Base-by-base conservation (phyloP, 78 protist species). In the Guillardia theta region DNA sequence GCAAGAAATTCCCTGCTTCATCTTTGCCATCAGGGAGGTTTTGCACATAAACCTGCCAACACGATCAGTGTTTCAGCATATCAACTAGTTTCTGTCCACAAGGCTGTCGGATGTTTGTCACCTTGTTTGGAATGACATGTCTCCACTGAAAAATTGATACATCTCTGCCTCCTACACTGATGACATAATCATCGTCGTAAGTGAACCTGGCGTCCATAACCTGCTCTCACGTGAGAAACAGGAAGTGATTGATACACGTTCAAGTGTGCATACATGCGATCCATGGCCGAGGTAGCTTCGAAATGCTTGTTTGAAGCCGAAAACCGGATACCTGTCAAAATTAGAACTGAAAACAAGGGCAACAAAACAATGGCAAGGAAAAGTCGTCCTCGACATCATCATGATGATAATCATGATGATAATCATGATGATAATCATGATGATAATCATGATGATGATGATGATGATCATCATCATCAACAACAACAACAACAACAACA, bases 71-170 rank as follows among this genome's bases (percentile, higher is more conserved):
- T 10, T 15, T 50, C 58, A 50, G 58, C 30, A 10, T 50, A 10
- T 19, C 30, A 50, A 15, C 58, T 50, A 15, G 58, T 10, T 50
- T 50, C 58, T 50, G 58, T 10, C 10, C 58, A 19, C 15, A 50
- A 50, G 58, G 58, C 15, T 50, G 58, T 10, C 10, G 58, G 15
- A 15, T 50, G 10, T 50, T 50, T 10, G 10, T 50, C 15, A 78
- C 24, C 90, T 78, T 78, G 90, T 78, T 78, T n/a, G 90, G 90
- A 30, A 78, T 78, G 50, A 78, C 90, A n/a, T 78, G 90, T 10
- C 90, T 46, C 90, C 90, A 78, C 39, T 78, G 90, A 30, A 78
- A 78, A 36, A 78, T 30, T 0, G 90, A 78, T 3, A 36, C 44
- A 30, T 78, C 90, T 10, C 30, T 36, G 10, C 90, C 90, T 1